Evolutionary conservation across 2,329 filamentous ascomycete genomes (phyloP).

Genomic region (Juglanconis oblonga): DNA sequence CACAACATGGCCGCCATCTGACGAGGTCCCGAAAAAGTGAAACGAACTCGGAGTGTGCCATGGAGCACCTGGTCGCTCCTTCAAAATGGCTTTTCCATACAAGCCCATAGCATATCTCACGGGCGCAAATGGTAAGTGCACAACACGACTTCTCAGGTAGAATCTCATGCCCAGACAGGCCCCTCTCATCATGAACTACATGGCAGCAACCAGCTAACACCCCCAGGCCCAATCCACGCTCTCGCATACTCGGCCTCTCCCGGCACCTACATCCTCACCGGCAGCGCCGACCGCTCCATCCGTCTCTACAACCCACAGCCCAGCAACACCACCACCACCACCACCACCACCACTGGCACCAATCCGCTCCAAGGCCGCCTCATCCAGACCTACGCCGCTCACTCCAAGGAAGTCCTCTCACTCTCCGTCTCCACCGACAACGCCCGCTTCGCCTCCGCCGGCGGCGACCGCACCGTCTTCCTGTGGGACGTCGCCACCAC

Average conservation of each 20-base stretch:
- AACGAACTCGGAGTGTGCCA: not conserved
- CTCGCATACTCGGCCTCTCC: constrained; percentile 70
- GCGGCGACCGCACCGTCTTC: constrained; percentile 88
- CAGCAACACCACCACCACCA: constrained; percentile 29
- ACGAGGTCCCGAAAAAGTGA: no score
- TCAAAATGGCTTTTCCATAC: constrained; percentile 43
- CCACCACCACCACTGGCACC: constrained; percentile 24
- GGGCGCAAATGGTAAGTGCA: constrained; percentile 53
- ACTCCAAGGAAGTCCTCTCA: constrained; percentile 89
- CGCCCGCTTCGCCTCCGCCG: constrained; percentile 78
- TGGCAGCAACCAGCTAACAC: not conserved
- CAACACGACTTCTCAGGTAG: not conserved
- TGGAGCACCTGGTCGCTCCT: not conserved
- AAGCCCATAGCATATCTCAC: constrained; percentile 53
- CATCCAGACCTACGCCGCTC: constrained; percentile 84
- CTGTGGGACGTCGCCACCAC: constrained; percentile 90
- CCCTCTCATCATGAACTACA: not conserved
- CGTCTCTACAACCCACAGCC: constrained; percentile 79
- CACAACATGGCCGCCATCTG: no score
- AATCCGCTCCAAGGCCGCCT: constrained; percentile 52
- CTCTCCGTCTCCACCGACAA: constrained; percentile 75
- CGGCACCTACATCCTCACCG: constrained; percentile 78
- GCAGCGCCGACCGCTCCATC: constrained; percentile 79
- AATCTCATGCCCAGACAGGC: not conserved
- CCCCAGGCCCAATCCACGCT: constrained; percentile 66